Base-by-base conservation (phyloP, 352 stramenopile genomes). In the Globisporangium orthogonon region DNA sequence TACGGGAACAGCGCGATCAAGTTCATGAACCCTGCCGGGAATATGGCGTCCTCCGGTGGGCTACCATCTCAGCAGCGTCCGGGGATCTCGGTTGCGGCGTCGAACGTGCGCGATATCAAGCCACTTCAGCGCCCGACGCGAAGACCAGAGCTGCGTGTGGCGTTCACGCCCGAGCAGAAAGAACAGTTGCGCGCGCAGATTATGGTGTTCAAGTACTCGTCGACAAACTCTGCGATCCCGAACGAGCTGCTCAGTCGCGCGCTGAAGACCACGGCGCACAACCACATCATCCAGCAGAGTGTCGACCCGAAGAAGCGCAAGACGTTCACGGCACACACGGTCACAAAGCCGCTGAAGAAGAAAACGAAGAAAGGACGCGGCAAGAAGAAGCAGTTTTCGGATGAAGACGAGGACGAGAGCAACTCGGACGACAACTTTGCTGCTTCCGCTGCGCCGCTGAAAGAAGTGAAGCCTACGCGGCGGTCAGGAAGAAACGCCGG, bases 191-290 rank as follows among this genome's bases (percentile, higher is more conserved):
- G 86, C 53, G 83, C 86, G 39, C 86, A 96, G 58, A 96, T 96
- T 63, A 94, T 96, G 84, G 83, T 93, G 53, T 96, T 96, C 68
- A 96, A 96, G 56, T 94, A 90, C 63, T 90, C 82, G 18, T 89
- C 83, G 4, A 92, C 78, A 4, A 85, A 82, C 15, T 80, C 77
- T 17, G 78, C 73, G 2, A 94, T 94, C 50, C 77, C 84, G 31
- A 87, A 84, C 31, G 82, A 94, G 23, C 71, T 91, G 59, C 59
- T 94, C 15, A 73, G 65, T 23, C 73, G 83, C 23, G 86, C 86
- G 7, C 66, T 93, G 58, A 85, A 83, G 56, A 84, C 74, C n/a
- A 85, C 67, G 7, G 74, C 74, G 0, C 72, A 78, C 30, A 78
- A 79, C 40, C 73, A 83, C 30, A 67, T 86, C 5, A 43, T 47